Percentiles rank a stretch among this genome's conserved stretches.
These are phyloP conservation scores for Mycena rebaudengoi DNA, from an alignment of 768 basidiomycete species.

Conservation along the genomic window DNA sequence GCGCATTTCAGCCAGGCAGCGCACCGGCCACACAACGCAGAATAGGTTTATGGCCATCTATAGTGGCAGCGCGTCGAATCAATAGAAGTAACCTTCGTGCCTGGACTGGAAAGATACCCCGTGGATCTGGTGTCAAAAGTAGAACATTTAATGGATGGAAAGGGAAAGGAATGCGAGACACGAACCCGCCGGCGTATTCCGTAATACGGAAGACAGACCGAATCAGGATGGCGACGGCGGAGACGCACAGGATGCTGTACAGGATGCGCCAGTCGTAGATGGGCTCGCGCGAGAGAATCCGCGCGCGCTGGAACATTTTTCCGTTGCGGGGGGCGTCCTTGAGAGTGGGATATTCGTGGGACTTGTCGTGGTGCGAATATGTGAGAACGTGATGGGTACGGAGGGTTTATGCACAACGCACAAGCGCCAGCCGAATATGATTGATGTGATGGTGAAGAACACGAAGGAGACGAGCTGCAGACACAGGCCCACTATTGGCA, in stretches of 20 bases:
- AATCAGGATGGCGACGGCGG: slow-evolving; percentile 58
- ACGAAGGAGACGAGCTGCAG: slow-evolving; percentile 51
- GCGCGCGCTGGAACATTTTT: no score
- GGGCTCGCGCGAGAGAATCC: background rate
- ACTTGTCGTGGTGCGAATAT: background rate
- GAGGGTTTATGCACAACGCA: background rate
- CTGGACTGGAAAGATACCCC: slow-evolving; percentile 54
- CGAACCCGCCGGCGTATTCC: slow-evolving; percentile 58
- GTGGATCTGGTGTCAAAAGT: background rate
- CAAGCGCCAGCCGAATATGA: slow-evolving; percentile 47
- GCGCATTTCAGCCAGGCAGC: background rate
- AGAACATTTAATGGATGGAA: no score
- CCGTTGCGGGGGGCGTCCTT: background rate
- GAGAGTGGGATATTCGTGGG: background rate
- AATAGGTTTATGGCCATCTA: slow-evolving; percentile 54
- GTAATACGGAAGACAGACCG: slow-evolving; percentile 56
- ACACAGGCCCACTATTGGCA: slow-evolving; percentile 51
- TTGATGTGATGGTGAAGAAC: slow-evolving; percentile 44
- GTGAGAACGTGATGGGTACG: background rate
- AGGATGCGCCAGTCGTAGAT: slow-evolving; percentile 57
- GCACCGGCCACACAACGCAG: slow-evolving; percentile 18
- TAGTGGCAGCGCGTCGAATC: slow-evolving; percentile 60
- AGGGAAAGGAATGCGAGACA: no score
- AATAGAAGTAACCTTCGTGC: slow-evolving; percentile 60
- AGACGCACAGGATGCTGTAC: slow-evolving; percentile 45